Conservation (phyloP, 257 asterid species). For the Solanum bulbocastanum region DNA sequence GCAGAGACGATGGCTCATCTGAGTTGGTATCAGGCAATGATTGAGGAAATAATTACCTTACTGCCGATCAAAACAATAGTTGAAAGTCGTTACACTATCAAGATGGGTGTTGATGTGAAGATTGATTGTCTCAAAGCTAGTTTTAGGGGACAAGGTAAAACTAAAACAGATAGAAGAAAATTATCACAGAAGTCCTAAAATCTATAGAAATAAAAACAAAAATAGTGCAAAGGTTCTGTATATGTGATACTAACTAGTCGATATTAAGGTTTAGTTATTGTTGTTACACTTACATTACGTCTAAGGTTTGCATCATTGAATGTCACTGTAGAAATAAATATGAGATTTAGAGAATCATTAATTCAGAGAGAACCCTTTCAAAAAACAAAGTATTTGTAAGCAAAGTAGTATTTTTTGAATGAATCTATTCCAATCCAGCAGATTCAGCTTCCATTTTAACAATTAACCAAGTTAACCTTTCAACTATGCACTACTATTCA, state of each 20-base stretch:
- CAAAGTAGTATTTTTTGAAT: not conserved
- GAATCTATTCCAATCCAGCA: not conserved
- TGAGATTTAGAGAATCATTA: not conserved
- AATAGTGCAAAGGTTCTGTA: not conserved
- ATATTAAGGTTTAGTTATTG: not conserved
- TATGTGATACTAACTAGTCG: not conserved
- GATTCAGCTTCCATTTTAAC: not conserved
- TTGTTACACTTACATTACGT: not conserved
- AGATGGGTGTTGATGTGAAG: not conserved
- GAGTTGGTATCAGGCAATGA: not conserved
- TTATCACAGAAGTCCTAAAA: not conserved
- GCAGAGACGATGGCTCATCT: not conserved
- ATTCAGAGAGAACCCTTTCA: not conserved
- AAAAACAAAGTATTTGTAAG: not conserved
- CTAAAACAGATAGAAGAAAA: not conserved
- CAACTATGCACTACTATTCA: not conserved
- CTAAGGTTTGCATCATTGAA: not conserved
- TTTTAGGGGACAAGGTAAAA: not conserved
- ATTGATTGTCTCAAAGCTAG: not conserved
- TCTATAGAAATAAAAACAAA: not conserved
- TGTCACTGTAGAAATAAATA: not conserved
- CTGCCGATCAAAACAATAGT: not conserved
- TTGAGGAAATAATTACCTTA: not conserved
- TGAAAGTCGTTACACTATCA: not conserved
- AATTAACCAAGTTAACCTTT: not conserved